Conservation (phyloP, 2,329 filamentous ascomycete species). For the Huntiella abstrusa region DNA sequence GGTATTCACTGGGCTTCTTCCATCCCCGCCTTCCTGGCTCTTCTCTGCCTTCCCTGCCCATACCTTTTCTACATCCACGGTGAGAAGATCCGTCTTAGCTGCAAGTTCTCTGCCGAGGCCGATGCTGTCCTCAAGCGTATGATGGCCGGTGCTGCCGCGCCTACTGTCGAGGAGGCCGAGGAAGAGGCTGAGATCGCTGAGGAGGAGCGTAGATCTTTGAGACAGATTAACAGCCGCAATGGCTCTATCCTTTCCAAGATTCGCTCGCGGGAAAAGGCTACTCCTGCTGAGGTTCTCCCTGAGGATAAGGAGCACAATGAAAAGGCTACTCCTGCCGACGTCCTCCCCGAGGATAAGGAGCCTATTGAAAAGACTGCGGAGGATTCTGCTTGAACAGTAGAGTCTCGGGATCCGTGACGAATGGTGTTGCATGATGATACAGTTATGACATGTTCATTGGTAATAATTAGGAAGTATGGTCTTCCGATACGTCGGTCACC, state of each 20-base stretch:
- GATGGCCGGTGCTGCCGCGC: constrained; percentile 12
- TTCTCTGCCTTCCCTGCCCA: constrained; percentile 55
- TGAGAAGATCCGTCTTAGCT: constrained; percentile 38
- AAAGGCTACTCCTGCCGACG: background rate
- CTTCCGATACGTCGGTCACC: too few species aligned
- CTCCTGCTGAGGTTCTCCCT: background rate
- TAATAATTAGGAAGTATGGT: too few species aligned
- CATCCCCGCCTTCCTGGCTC: constrained; percentile 53
- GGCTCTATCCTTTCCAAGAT: background rate
- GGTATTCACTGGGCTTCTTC: constrained; percentile 62
- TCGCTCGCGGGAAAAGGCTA: background rate
- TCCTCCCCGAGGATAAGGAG: background rate
- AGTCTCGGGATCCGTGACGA: too few species aligned
- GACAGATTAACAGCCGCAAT: background rate
- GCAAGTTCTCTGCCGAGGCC: constrained; percentile 51
- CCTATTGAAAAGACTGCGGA: too few species aligned
- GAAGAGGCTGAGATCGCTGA: background rate
- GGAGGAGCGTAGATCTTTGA: background rate
- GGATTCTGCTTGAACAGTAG: too few species aligned
- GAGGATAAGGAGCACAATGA: background rate
- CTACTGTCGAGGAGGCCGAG: constrained; percentile 1
- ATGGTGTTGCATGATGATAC: too few species aligned
- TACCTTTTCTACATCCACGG: constrained; percentile 63
- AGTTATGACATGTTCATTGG: too few species aligned
- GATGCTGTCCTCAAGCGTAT: constrained; percentile 37